These are phyloP conservation scores for Myochromella boudieri DNA, from an alignment of 768 basidiomycete species.

Conservation along the genomic window DNA sequence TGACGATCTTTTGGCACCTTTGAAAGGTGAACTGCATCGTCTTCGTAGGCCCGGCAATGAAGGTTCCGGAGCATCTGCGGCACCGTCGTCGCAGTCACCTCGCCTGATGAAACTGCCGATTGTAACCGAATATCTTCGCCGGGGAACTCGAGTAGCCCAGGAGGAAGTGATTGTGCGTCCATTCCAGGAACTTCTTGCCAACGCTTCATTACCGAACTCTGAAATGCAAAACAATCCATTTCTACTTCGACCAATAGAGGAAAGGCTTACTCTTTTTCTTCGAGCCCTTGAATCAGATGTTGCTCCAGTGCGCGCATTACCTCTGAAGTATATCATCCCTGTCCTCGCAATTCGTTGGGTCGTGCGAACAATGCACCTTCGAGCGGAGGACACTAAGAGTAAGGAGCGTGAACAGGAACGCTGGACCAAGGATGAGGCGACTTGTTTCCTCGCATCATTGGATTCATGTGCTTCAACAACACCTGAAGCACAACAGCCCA, in stretches of 20 bases:
- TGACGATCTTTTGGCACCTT: constrained; percentile 62
- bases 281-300: constrained; percentile 55
- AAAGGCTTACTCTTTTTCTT: constrained; percentile 57
- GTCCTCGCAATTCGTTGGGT: constrained; percentile 68
- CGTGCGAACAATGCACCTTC: constrained; percentile 44
- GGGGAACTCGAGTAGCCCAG: constrained; percentile 62
- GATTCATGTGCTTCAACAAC: constrained; percentile 9
- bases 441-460: constrained; percentile 57
- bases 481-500: constrained; percentile 17
- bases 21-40: constrained; percentile 65
- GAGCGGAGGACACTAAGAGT: constrained; percentile 49
- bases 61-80: constrained; percentile 24
- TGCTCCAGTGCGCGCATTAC: constrained; percentile 43
- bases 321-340: constrained; percentile 44
- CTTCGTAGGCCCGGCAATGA: constrained; percentile 46
- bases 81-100: constrained; percentile 36
- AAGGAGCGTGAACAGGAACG: constrained; percentile 65
- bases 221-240: constrained; percentile 25
- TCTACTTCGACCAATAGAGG: constrained; percentile 52
- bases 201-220: constrained; percentile 34
- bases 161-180: constrained; percentile 56
- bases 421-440: constrained; percentile 68
- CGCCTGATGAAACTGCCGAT: constrained; percentile 23
- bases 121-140: constrained; percentile 63
- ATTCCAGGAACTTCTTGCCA: constrained; percentile 46